These are phyloP conservation scores for Perilla frutescens DNA, from an alignment of 257 asterid genomes.

Conservation along the genomic window DNA sequence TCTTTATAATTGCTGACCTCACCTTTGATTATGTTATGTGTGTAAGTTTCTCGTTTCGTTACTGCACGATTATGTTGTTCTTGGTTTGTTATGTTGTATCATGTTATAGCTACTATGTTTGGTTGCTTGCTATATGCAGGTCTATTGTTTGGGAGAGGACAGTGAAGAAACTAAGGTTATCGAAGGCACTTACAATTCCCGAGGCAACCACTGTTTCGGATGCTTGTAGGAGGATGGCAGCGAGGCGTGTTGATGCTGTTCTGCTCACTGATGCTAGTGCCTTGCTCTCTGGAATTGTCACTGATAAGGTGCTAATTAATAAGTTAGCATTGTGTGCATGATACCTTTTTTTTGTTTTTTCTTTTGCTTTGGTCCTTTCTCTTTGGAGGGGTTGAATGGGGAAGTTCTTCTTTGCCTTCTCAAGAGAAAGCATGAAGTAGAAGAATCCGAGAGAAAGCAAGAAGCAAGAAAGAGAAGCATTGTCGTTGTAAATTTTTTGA, in stretches of 20 bases:
- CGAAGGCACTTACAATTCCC: constrained; percentile 94
- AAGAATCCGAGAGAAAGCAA: background rate
- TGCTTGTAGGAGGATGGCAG: constrained; percentile 96
- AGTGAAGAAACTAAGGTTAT: constrained; percentile 87
- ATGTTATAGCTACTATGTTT: constrained; percentile 3
- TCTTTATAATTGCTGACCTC: background rate
- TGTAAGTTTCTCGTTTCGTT: background rate
- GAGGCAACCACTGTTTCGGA: constrained; percentile 94
- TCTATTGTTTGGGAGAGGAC: constrained; percentile 83
- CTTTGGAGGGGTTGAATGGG: background rate
- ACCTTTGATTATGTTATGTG: background rate
- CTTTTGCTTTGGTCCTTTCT: constrained; percentile 4
- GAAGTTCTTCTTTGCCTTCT: background rate
- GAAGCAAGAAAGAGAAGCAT: background rate
- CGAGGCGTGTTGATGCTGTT: constrained; percentile 89
- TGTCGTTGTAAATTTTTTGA: constrained; percentile 26
- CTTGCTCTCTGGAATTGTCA: constrained; percentile 93
- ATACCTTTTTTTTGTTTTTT: background rate
- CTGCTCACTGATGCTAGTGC: constrained; percentile 91
- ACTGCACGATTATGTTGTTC: background rate
- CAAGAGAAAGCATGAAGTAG: constrained; percentile 22
- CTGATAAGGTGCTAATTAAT: constrained; percentile 70
- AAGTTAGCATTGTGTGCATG: constrained; percentile 6
- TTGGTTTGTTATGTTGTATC: background rate
- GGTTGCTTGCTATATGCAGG: constrained; percentile 41